These are phyloP conservation scores for Elsinoe perseae DNA, from an alignment of 2,329 filamentous ascomycete species.

Conservation along the genomic window DNA sequence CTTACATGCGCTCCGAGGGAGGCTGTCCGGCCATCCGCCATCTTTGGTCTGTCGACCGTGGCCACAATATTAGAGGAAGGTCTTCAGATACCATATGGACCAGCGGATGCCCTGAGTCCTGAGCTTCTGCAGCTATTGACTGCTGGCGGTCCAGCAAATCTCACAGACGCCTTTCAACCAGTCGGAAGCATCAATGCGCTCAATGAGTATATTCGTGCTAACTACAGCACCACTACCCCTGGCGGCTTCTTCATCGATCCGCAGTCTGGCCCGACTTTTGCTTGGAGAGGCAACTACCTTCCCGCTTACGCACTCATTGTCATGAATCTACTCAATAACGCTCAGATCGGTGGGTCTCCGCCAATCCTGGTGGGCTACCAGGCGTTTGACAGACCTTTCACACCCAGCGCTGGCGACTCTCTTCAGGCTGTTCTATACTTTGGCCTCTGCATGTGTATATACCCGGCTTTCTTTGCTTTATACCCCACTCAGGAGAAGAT, in stretches of 20 bases:
- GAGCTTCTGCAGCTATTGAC: constrained; percentile 26
- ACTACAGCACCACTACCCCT: constrained; percentile 62
- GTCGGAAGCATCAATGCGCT: constrained; percentile 63
- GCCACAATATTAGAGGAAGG: constrained; percentile 20
- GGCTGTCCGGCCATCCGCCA: constrained; percentile 17
- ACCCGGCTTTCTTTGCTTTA: constrained; percentile 78
- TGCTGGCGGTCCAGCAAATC: constrained; percentile 18
- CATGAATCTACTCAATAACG: constrained; percentile 83
- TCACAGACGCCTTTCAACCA: constrained; percentile 35
- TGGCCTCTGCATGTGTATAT: constrained; percentile 66
- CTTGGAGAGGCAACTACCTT: constrained; percentile 59
- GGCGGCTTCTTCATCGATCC: constrained; percentile 71
- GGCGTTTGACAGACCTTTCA: constrained; percentile 66
- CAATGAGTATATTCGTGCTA: constrained; percentile 53
- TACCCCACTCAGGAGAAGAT: constrained; percentile 82
- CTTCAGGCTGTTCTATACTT: constrained; percentile 78
- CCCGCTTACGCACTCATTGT: constrained; percentile 63
- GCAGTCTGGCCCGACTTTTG: constrained; percentile 50
- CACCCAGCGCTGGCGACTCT: constrained; percentile 60
- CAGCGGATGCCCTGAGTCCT: constrained; percentile 28
- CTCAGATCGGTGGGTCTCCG: constrained; percentile 56
- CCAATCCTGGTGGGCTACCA: constrained; percentile 66
- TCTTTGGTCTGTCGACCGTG: constrained; percentile 20
- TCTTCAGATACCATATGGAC: constrained; percentile 36
- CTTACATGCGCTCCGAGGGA: constrained; percentile 41